phyloP scores from a whole-genome alignment of 2,329 filamentous ascomycete genomes.

The Colletotrichum australisinense region DNA sequence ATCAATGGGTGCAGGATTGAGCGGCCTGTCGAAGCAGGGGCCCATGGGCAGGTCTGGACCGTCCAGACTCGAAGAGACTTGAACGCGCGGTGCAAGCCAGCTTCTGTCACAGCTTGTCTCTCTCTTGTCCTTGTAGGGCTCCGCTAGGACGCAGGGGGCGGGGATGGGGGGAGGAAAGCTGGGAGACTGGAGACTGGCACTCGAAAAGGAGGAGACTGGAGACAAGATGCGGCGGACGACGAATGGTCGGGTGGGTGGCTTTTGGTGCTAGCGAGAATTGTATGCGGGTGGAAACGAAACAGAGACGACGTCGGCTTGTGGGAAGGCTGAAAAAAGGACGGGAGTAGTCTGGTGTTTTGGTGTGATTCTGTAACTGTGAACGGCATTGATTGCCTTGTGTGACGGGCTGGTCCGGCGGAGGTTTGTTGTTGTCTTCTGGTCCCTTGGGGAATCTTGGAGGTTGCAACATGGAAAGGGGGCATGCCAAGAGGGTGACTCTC shows the following conservation, averaged over 20 bases:
- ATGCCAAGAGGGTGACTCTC: slow-evolving; percentile 24
- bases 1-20: slow-evolving; percentile 6
- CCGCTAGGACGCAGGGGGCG: slow-evolving; percentile 27
- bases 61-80: slow-evolving; percentile 17
- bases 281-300: slow-evolving; percentile 27
- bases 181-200: background rate
- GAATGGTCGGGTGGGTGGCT: background rate
- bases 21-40: slow-evolving; percentile 27
- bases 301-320: slow-evolving; percentile 25
- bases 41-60: slow-evolving; percentile 17
- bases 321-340: slow-evolving; percentile 1
- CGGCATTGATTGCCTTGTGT: slow-evolving; percentile 13
- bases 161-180: slow-evolving; percentile 4
- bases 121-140: slow-evolving; percentile 31
- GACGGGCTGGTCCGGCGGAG: slow-evolving; percentile 24
- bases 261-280: slow-evolving; percentile 3
- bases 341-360: background rate
- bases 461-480: background rate
- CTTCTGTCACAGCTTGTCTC: slow-evolving; percentile 28
- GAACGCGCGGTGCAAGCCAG: slow-evolving; percentile 31
- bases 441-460: background rate
- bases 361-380: slow-evolving; percentile 9
- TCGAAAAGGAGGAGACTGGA: slow-evolving; percentile 6
- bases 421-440: background rate
- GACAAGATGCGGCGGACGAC: slow-evolving; percentile 1